Percentiles rank a stretch among this genome's conserved stretches.
Conservation (phyloP, 2,329 filamentous ascomycete genomes). For the Ustilaginoidea virens region DNA sequence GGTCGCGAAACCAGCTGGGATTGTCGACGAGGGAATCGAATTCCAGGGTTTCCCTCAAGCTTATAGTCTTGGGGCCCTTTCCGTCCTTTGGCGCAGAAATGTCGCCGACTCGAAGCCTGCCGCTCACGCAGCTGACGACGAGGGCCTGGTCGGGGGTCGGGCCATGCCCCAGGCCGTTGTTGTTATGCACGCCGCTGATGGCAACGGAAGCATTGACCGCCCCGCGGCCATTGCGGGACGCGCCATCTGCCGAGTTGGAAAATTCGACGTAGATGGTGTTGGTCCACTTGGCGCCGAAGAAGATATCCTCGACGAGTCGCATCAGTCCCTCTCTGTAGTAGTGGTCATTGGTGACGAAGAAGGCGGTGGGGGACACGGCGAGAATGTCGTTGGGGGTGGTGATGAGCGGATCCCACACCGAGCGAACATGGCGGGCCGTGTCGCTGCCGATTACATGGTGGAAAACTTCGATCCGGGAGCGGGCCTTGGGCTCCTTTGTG, state of each 20-base stretch:
- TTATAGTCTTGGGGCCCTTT: slow-evolving; percentile 7
- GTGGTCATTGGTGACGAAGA: slow-evolving; percentile 48
- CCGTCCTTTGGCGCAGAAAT: slow-evolving; percentile 8
- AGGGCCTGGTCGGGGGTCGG: slow-evolving; percentile 23
- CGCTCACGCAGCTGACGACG: slow-evolving; percentile 27
- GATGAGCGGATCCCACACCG: slow-evolving; percentile 35
- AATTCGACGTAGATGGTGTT: slow-evolving; percentile 30
- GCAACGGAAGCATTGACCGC: slow-evolving; percentile 28
- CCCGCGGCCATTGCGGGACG: slow-evolving; percentile 11
- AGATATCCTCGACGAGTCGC: slow-evolving; percentile 31
- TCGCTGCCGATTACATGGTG: slow-evolving; percentile 30
- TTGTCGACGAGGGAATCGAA: slow-evolving; percentile 37
- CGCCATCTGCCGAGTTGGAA: slow-evolving; percentile 6
- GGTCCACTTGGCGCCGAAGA: slow-evolving; percentile 29
- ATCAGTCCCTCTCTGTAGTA: slow-evolving; percentile 30
- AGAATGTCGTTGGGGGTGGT: slow-evolving; percentile 43
- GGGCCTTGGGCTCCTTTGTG: slow-evolving; percentile 20
- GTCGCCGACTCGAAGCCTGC: slow-evolving; percentile 27
- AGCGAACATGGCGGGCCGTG: slow-evolving; percentile 30
- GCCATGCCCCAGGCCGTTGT: slow-evolving; percentile 41
- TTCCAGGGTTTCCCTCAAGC: slow-evolving; percentile 24
- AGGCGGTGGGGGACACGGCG: slow-evolving; percentile 26
- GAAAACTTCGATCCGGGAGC: slow-evolving; percentile 43
- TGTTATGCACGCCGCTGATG: slow-evolving; percentile 29
- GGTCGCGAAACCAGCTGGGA: slow-evolving; percentile 40